phyloP scores from a whole-genome alignment of 1,284 basidiomycete genomes.

The Pseudozyma sp. region DNA sequence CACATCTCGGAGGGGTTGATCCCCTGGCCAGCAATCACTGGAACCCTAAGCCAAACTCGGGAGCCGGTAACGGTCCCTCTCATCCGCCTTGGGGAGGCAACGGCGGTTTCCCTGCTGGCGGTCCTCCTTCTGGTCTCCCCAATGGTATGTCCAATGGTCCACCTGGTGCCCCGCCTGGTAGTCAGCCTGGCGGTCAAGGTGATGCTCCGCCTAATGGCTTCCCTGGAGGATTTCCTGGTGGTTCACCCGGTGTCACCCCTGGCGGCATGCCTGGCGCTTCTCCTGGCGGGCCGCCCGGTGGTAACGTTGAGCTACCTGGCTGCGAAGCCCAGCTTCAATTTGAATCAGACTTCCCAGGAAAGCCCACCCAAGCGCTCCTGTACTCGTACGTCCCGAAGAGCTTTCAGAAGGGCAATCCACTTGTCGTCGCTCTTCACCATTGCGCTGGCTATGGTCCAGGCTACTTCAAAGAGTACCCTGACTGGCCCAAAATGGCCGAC shows the following conservation, averaged over 20 bases:
- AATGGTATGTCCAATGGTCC: no score
- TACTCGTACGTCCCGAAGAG: conserved; percentile 33
- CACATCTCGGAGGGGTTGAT: neutral
- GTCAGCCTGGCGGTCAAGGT: neutral
- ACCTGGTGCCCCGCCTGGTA: neutral
- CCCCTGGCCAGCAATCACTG: conserved; percentile 4
- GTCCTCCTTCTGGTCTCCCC: no score
- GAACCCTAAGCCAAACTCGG: neutral
- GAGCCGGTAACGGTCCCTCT: neutral
- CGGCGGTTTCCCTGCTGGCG: neutral
- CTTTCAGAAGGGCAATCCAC: conserved; percentile 33
- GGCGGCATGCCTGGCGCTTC: neutral
- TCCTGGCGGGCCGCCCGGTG: neutral
- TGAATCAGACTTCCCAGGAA: conserved; percentile 16
- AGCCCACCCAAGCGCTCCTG: conserved; percentile 23
- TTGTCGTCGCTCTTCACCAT: conserved; percentile 30
- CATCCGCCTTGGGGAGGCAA: neutral
- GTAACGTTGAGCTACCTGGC: neutral
- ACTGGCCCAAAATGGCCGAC: conserved; percentile 27
- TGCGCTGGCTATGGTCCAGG: conserved; percentile 20
- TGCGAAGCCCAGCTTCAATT: conserved; percentile 7
- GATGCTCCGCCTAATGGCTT: neutral
- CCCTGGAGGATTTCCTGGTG: neutral
- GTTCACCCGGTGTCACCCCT: neutral
- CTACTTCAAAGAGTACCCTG: conserved; percentile 19